These are phyloP conservation scores for Leccinum subtestaceum DNA, from an alignment of 768 basidiomycete genomes.

Conservation along the genomic window DNA sequence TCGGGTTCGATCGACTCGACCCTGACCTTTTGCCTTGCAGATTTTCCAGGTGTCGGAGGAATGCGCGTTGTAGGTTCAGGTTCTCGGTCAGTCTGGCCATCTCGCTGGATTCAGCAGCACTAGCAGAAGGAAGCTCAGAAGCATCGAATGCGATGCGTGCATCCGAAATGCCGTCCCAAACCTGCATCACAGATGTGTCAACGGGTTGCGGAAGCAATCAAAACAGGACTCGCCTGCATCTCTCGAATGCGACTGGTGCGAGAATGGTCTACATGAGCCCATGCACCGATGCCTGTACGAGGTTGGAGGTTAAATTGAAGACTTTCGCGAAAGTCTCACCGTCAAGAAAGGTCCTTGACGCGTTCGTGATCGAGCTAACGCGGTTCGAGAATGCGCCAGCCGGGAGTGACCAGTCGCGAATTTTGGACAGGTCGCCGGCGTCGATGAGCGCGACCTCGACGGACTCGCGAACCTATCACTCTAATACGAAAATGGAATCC, in stretches of 20 bases:
- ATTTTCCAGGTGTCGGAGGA: constrained; percentile 60
- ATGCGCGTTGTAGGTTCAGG: constrained; percentile 84
- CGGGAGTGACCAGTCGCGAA: constrained; percentile 62
- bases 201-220: background rate
- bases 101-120: constrained; percentile 33
- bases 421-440: constrained; percentile 68
- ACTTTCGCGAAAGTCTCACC: constrained; percentile 37
- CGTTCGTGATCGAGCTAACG: constrained; percentile 81
- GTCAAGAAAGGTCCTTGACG: constrained; percentile 63
- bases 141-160: constrained; percentile 73
- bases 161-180: constrained; percentile 90
- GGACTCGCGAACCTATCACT: constrained; percentile 43
- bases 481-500: no score
- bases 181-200: constrained; percentile 39
- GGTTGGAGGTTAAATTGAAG: background rate
- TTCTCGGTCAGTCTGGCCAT: constrained; percentile 93
- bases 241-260: constrained; percentile 75
- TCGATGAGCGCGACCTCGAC: constrained; percentile 78
- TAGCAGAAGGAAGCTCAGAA: constrained; percentile 36
- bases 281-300: constrained; percentile 70
- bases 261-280: constrained; percentile 65
- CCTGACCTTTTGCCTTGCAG: constrained; percentile 61
- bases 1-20: constrained; percentile 65
- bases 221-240: constrained; percentile 64
- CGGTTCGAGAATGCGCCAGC: constrained; percentile 69